Percentiles rank a stretch among this genome's conserved stretches.
These are phyloP conservation scores for Vigna angularis DNA, from an alignment of 306 rosid species.

Conservation along the genomic window DNA sequence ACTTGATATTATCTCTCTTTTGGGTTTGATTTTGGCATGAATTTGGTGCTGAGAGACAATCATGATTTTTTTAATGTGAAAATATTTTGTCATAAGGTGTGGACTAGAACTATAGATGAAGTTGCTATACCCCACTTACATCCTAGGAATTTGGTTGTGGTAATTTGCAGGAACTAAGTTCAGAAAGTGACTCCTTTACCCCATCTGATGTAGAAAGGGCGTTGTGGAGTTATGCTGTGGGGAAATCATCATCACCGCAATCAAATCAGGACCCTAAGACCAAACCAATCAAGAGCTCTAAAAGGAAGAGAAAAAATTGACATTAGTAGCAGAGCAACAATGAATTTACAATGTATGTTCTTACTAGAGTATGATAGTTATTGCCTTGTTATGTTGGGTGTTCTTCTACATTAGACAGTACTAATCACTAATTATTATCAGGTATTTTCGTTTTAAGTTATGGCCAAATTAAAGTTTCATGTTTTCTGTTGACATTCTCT, in stretches of 20 bases:
- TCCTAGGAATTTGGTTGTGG: slow-evolving; percentile 17
- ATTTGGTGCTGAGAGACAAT: slow-evolving; percentile 17
- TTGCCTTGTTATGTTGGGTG: neutral
- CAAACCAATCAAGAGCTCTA: slow-evolving; percentile 49
- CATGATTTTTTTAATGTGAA: neutral
- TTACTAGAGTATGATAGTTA: neutral
- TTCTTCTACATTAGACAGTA: neutral
- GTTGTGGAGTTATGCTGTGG: slow-evolving; percentile 74
- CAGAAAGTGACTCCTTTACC: slow-evolving; percentile 61
- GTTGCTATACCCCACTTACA: neutral
- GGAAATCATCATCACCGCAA: slow-evolving; percentile 54
- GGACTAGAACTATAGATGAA: neutral
- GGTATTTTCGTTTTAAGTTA: slow-evolving; percentile 20
- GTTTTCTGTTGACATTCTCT: slow-evolving; percentile 16
- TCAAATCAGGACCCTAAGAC: slow-evolving; percentile 48
- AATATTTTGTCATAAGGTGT: neutral
- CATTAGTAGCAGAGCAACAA: slow-evolving; percentile 4
- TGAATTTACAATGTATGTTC: slow-evolving; percentile 12
- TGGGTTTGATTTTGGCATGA: slow-evolving; percentile 34
- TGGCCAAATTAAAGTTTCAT: slow-evolving; percentile 3
- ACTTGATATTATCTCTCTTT: neutral
- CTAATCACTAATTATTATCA: slow-evolving; percentile 13
- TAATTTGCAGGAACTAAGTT: slow-evolving; percentile 75
- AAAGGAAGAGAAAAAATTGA: slow-evolving; percentile 78
- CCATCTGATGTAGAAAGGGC: slow-evolving; percentile 94